Evolutionary conservation across 805 yeast species (phyloP), one percentile per base, ranked within the genome.

Genomic region (Candida maltosa): DNA sequence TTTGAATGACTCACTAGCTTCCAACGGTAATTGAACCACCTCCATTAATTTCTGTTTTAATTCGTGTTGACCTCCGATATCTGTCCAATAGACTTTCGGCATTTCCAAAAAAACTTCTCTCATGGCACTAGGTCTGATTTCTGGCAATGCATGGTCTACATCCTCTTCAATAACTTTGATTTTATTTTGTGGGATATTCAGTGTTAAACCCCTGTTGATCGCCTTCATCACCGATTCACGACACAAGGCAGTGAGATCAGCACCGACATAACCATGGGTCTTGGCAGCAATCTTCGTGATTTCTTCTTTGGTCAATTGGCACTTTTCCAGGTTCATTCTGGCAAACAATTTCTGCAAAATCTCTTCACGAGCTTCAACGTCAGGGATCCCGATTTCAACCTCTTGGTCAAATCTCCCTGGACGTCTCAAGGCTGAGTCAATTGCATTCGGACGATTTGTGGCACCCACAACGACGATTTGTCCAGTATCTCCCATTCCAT

Each of bases 261-360:
- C 96, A 31, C 99, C 99, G 2, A 93, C 98, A 52, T 87, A 93
- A 5, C 98, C 98, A 59, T 93, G 98, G 0, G 97, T 89, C 51
- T 78, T 82, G 4, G 76, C 58, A 0, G 96, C 87, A 27, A 89
- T 61, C 2, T 48, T 49, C n/a, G 61, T 54, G n/a, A 89, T 73
- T 25, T 85, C 82, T 0, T 67, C 78, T 0, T 55, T 62, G 0
- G 69, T 52, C 25, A 91, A 56, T 0, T 60, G 61, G 47, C 79
- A 80, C 31, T 63, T 66, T 5, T 48, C 45, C 4, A 39, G 17
- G 28, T 60, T 62, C 77, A 81, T 79, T 30, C 64, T 70, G 1
- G 52, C 49, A 37, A 91, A 73, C 45, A 83, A 84, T 45, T 81
- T 73, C 14, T 47, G 45, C 34, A 93, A 65, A 35, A 93, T 91